These are phyloP conservation scores for Hypsizygus ulmarius DNA, from an alignment of 1,284 basidiomycete species.

Conservation along the genomic window DNA sequence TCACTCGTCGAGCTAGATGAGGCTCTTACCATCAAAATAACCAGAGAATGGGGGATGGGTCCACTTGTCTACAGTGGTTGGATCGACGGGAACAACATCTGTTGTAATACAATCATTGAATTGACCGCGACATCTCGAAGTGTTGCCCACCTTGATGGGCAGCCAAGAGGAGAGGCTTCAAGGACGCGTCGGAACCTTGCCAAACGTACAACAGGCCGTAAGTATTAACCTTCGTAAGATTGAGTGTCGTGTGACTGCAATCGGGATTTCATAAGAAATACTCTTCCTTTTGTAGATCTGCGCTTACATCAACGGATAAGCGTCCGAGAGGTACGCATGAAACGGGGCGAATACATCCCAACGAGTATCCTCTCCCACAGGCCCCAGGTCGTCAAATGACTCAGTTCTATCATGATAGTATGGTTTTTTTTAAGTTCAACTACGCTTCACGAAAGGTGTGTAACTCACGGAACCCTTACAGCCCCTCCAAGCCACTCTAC, in stretches of 20 bases:
- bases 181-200: conserved; percentile 54
- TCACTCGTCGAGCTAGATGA: not conserved
- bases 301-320: conserved; percentile 49
- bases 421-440: not conserved
- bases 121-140: not conserved
- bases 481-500: conserved; percentile 57
- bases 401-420: conserved; percentile 37
- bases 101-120: conserved; percentile 1
- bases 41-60: conserved; percentile 64
- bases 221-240: conserved; percentile 58
- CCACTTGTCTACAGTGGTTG: conserved; percentile 54
- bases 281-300: not conserved
- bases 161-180: conserved; percentile 68
- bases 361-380: conserved; percentile 46
- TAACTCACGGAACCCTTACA: conserved; percentile 41
- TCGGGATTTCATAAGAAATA: not conserved
- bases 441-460: not conserved
- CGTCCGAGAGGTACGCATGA: conserved; percentile 44
- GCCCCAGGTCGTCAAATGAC: conserved; percentile 47
- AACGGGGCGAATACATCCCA: conserved; percentile 51
- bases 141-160: conserved; percentile 62
- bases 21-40: conserved; percentile 51
- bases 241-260: conserved; percentile 50
- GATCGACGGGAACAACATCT: conserved; percentile 72
- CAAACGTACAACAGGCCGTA: conserved; percentile 71